Conservation (phyloP, 331 rosid species). For the Prunus yedoensis region DNA sequence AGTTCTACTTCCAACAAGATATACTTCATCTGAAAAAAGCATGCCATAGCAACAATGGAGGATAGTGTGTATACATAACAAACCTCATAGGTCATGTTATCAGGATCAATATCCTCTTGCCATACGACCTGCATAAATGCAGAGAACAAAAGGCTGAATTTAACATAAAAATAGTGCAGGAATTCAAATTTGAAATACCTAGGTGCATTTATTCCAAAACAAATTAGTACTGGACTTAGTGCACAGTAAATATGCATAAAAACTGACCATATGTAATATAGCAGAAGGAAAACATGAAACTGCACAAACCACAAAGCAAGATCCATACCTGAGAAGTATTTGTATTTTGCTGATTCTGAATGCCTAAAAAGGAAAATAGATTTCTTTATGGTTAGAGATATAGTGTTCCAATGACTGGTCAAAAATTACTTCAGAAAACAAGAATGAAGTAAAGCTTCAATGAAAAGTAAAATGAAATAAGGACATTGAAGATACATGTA, state of each 20-base stretch:
- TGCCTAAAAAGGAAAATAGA: slow-evolving; percentile 55
- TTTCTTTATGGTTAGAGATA: slow-evolving; percentile 9
- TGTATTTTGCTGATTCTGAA: slow-evolving; percentile 56
- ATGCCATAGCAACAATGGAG: slow-evolving; percentile 7
- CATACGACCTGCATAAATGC: slow-evolving; percentile 55
- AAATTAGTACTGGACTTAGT: background rate
- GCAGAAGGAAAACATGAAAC: background rate
- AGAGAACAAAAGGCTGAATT: slow-evolving; percentile 13
- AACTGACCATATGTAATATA: background rate
- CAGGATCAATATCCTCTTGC: slow-evolving; percentile 88
- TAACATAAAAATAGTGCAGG: background rate
- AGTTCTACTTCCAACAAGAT: background rate
- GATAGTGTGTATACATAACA: slow-evolving; percentile 12
- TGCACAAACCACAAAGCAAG: slow-evolving; percentile 23
- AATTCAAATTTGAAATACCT: background rate
- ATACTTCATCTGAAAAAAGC: background rate
- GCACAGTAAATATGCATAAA: background rate
- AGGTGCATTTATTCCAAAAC: background rate
- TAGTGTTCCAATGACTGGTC: background rate
- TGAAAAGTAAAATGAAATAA: slow-evolving; percentile 2
- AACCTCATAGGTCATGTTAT: slow-evolving; percentile 95
- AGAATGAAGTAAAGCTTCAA: slow-evolving; percentile 1
- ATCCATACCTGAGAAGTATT: slow-evolving; percentile 64
- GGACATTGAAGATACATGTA: background rate
- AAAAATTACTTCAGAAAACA: background rate